Conservation (phyloP, 768 basidiomycete genomes). For the Auricularia auricula-judae region DNA sequence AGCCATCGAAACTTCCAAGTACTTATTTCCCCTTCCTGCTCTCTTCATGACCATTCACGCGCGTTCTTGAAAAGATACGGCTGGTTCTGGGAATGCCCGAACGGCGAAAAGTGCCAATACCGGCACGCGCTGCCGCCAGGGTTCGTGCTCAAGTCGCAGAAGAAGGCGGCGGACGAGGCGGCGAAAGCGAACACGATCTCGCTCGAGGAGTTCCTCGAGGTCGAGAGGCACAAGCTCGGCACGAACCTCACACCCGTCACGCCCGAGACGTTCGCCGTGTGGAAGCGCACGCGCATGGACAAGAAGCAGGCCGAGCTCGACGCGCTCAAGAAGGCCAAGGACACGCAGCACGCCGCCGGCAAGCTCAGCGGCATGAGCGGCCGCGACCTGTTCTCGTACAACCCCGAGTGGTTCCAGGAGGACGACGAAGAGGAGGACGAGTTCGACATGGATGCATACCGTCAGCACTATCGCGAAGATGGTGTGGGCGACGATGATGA, state of each 20-base stretch:
- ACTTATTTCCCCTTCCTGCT: slow-evolving; percentile 11
- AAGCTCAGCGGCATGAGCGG: slow-evolving; percentile 93
- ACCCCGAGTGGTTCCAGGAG: slow-evolving; percentile 88
- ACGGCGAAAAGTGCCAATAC: slow-evolving; percentile 83
- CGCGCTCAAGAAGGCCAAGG: slow-evolving; percentile 70
- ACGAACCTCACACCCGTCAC: slow-evolving; percentile 87
- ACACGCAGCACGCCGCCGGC: slow-evolving; percentile 69
- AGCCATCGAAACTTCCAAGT: slow-evolving; percentile 88
- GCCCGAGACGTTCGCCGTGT: slow-evolving; percentile 77
- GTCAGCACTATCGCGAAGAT: not conserved
- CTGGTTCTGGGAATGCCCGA: slow-evolving; percentile 96
- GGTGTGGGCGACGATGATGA: not conserved
- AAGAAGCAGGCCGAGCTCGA: slow-evolving; percentile 91
- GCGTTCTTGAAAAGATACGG: slow-evolving; percentile 44
- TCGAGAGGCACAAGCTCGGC: slow-evolving; percentile 95
- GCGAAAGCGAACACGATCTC: slow-evolving; percentile 84
- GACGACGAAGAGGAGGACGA: slow-evolving; percentile 37
- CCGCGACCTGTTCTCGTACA: slow-evolving; percentile 94
- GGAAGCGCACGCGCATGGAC: slow-evolving; percentile 92
- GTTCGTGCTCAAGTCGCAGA: slow-evolving; percentile 89
- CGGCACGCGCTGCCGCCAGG: slow-evolving; percentile 93
- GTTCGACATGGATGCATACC: not conserved
- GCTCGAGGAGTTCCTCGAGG: slow-evolving; percentile 93
- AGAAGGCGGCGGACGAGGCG: slow-evolving; percentile 82
- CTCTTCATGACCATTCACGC: not conserved